Evolutionary conservation across 345 rosid species (phyloP).

Genomic region (Populus pruinosa): DNA sequence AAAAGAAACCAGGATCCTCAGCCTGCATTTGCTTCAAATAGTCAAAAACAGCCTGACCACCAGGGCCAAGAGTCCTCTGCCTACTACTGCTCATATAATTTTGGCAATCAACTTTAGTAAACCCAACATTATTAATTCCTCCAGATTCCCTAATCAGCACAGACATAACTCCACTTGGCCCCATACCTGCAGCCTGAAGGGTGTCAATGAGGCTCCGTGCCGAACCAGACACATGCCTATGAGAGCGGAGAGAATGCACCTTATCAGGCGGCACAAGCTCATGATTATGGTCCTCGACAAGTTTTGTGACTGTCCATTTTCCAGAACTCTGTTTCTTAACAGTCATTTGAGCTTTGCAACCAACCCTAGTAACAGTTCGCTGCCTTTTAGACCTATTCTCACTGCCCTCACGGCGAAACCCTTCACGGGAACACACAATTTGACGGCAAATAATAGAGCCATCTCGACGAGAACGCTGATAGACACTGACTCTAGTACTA

Average conservation of each 20-base stretch:
- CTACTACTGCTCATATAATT: slow-evolving; percentile 42
- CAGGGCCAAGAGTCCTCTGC: slow-evolving; percentile 52
- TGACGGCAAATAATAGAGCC: slow-evolving; percentile 40
- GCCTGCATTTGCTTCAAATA: slow-evolving; percentile 52
- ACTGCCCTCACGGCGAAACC: slow-evolving; percentile 30
- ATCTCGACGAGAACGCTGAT: slow-evolving; percentile 41
- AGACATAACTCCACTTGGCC: slow-evolving; percentile 46
- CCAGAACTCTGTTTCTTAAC: slow-evolving; percentile 43
- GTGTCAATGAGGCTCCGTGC: slow-evolving; percentile 52
- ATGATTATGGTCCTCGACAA: slow-evolving; percentile 44
- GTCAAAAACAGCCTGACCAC: slow-evolving; percentile 56
- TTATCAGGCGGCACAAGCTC: slow-evolving; percentile 50
- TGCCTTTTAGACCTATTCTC: slow-evolving; percentile 35
- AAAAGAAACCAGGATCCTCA: slow-evolving; percentile 46
- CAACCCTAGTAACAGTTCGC: slow-evolving; percentile 42
- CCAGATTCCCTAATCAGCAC: slow-evolving; percentile 51
- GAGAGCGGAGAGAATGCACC: slow-evolving; percentile 51
- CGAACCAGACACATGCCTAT: slow-evolving; percentile 46
- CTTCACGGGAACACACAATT: slow-evolving; percentile 46
- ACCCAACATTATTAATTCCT: slow-evolving; percentile 48
- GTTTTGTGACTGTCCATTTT: slow-evolving; percentile 37
- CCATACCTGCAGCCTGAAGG: slow-evolving; percentile 56
- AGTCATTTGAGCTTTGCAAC: slow-evolving; percentile 43
- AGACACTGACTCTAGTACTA: slow-evolving; percentile 36
- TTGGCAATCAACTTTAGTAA: slow-evolving; percentile 51